Evolutionary conservation across 2,329 filamentous ascomycete species (phyloP).

Genomic region (Diaporthe vexans): DNA sequence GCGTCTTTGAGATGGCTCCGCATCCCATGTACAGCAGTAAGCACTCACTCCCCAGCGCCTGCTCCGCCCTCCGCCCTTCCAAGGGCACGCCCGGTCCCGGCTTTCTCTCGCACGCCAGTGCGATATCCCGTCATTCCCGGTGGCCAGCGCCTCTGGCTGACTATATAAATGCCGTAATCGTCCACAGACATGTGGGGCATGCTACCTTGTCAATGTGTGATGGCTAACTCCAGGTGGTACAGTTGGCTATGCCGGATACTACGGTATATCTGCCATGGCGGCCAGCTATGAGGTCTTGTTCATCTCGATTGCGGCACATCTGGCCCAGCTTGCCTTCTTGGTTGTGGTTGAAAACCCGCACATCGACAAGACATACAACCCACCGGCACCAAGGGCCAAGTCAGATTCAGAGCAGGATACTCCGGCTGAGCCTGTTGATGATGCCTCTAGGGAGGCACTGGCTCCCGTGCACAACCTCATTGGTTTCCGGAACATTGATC

Average conservation of each 20-base stretch:
- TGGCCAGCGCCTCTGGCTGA: not conserved
- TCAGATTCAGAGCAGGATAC: constrained; percentile 49
- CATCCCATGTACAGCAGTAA: constrained; percentile 94
- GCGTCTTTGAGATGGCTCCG: constrained; percentile 98
- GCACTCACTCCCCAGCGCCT: constrained; percentile 27
- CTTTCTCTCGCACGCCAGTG: constrained; percentile 16
- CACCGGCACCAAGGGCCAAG: constrained; percentile 80
- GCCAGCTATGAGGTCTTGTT: constrained; percentile 98
- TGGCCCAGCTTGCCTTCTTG: constrained; percentile 94
- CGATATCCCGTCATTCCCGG: not conserved
- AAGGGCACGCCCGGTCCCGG: constrained; percentile 31
- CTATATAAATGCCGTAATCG: constrained; percentile 15
- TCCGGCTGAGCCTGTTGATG: constrained; percentile 47
- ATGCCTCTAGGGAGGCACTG: constrained; percentile 56
- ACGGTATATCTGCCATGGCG: constrained; percentile 97
- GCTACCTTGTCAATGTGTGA: not conserved
- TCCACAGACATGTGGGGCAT: constrained; percentile 7
- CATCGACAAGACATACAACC: constrained; percentile 97
- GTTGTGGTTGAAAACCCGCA: constrained; percentile 95
- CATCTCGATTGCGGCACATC: constrained; percentile 95
- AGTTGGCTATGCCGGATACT: constrained; percentile 95
- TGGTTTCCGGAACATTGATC: constrained; percentile 85
- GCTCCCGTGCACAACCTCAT: constrained; percentile 85
- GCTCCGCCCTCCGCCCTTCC: constrained; percentile 9
- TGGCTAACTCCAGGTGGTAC: constrained; percentile 26